Evolutionary conservation across 1,139 yeast genomes (phyloP).

Genomic region (Diutina siamensis): DNA sequence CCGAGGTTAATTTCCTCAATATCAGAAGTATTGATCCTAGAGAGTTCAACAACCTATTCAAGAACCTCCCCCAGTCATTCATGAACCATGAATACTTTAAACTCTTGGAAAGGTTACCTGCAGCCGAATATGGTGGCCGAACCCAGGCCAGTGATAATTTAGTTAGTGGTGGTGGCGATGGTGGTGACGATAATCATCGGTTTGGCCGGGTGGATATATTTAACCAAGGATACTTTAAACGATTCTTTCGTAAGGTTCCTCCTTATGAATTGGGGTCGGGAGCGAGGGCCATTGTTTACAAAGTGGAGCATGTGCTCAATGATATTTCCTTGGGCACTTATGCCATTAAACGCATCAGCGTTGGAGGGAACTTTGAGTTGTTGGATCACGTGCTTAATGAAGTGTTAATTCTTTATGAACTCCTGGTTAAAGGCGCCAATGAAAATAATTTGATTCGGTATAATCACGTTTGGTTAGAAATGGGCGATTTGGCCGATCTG

Average conservation of each 20-base stretch:
- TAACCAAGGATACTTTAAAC: constrained; percentile 62
- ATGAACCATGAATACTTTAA: constrained; percentile 33
- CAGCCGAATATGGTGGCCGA: background rate
- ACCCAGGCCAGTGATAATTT: background rate
- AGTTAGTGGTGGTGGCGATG: background rate
- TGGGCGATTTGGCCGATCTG: constrained; percentile 46
- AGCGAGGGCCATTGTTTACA: constrained; percentile 71
- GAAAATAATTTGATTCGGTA: constrained; percentile 62
- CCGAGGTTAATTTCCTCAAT: constrained; percentile 1
- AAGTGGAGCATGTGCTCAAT: constrained; percentile 70
- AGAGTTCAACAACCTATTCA: background rate
- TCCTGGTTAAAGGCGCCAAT: constrained; percentile 29
- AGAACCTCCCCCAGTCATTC: constrained; percentile 11
- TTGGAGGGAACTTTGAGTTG: constrained; percentile 63
- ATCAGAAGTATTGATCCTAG: background rate
- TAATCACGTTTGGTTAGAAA: constrained; percentile 87
- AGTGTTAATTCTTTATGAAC: constrained; percentile 50
- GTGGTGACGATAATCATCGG: background rate
- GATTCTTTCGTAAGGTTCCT: constrained; percentile 44
- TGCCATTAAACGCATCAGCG: constrained; percentile 76
- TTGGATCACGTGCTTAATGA: constrained; percentile 64
- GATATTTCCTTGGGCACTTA: constrained; percentile 64
- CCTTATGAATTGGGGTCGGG: constrained; percentile 57
- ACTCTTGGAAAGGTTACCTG: constrained; percentile 13
- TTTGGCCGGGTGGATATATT: constrained; percentile 24